These are phyloP conservation scores for Stereum hirsutum DNA, from an alignment of 1,284 basidiomycete species.

Conservation along the genomic window DNA sequence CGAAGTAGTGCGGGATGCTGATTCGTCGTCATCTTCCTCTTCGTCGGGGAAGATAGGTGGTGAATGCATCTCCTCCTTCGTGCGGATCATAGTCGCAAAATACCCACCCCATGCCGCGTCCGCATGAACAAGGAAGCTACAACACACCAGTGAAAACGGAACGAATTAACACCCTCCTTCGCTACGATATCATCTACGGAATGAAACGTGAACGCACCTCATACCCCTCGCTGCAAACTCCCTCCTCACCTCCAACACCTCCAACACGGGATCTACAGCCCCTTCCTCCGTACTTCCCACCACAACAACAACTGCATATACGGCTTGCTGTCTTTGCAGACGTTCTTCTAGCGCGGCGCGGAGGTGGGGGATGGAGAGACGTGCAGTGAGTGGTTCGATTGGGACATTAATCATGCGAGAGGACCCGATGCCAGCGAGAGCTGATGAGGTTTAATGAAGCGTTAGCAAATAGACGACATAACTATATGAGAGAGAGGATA, in stretches of 20 bases:
- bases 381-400: conserved; percentile 29
- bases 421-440: conserved; percentile 32
- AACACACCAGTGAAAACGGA: too few relatives aligned
- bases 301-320: conserved; percentile 35
- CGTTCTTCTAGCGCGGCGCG: conserved; percentile 9
- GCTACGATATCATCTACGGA: too few relatives aligned
- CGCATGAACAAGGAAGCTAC: conserved; percentile 35
- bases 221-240: conserved; percentile 20
- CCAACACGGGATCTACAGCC: conserved; percentile 30
- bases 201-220: too few relatives aligned
- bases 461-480: neutral
- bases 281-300: conserved; percentile 39
- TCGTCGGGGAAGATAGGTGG: too few relatives aligned
- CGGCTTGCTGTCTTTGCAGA: conserved; percentile 19
- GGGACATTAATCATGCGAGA: conserved; percentile 26
- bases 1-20: too few relatives aligned
- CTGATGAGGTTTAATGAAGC: conserved; percentile 15
- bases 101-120: conserved; percentile 40
- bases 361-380: conserved; percentile 15
- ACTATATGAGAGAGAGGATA: too few relatives aligned
- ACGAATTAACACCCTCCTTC: too few relatives aligned
- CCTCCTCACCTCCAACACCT: conserved; percentile 26
- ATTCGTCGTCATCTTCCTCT: too few relatives aligned
- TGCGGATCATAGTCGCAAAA: conserved; percentile 27
- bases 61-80: conserved; percentile 6